Percentiles rank a stretch among this genome's conserved stretches.
Conservation (phyloP, 2,329 filamentous ascomycete species). For the Elsinoe fawcettii region DNA sequence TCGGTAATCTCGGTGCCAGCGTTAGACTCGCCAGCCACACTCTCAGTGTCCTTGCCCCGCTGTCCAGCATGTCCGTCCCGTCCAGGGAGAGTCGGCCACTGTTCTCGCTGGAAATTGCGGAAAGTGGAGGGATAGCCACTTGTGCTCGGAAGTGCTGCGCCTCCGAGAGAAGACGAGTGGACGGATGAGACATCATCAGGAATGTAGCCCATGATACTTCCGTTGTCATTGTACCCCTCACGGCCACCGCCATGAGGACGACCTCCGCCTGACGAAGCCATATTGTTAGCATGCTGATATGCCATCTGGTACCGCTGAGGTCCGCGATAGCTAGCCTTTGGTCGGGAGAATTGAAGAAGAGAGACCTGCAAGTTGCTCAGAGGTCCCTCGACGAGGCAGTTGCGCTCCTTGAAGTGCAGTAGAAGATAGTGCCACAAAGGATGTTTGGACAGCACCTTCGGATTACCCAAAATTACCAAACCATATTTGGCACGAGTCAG, state of each 20-base stretch:
- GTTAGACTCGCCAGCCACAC: constrained; percentile 84
- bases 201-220: constrained; percentile 90
- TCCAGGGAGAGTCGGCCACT: constrained; percentile 70
- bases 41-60: constrained; percentile 35
- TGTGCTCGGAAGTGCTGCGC: constrained; percentile 52
- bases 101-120: constrained; percentile 73
- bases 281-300: constrained; percentile 58
- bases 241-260: constrained; percentile 45
- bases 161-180: constrained; percentile 84
- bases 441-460: constrained; percentile 95
- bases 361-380: constrained; percentile 94
- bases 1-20: constrained; percentile 88
- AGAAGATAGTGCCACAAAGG: constrained; percentile 95
- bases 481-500: constrained; percentile 96
- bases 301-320: constrained; percentile 82
- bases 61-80: constrained; percentile 57
- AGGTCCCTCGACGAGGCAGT: constrained; percentile 91
- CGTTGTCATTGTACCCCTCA: constrained; percentile 56
- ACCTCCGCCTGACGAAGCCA: constrained; percentile 42
- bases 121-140: constrained; percentile 79
- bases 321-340: constrained; percentile 83
- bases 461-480: constrained; percentile 91
- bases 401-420: constrained; percentile 92
- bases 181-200: constrained; percentile 95
- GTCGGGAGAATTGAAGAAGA: constrained; percentile 86